Evolutionary conservation across 176 grass and related monocot species (phyloP).

Genomic region (Carex pumila): DNA sequence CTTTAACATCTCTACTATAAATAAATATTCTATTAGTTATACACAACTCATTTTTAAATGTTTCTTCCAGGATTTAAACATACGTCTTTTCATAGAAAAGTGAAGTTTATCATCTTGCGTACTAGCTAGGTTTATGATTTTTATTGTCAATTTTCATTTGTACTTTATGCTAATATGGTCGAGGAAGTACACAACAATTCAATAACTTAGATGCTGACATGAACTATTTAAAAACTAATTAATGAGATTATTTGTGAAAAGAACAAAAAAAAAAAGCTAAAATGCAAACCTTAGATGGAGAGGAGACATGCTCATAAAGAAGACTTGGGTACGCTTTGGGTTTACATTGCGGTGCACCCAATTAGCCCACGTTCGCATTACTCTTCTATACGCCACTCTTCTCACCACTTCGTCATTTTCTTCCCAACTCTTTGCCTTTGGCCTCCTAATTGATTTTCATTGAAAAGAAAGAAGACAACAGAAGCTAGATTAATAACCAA

Average conservation of each 20-base stretch:
- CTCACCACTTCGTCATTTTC: conserved; percentile 60
- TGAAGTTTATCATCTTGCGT: no score
- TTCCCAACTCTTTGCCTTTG: conserved; percentile 42
- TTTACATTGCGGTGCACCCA: conserved; percentile 74
- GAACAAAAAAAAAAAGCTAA: neutral
- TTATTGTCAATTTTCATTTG: neutral
- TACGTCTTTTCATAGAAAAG: no score
- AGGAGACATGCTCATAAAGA: conserved; percentile 95
- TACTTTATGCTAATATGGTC: neutral
- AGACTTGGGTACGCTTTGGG: conserved; percentile 69
- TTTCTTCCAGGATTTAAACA: no score
- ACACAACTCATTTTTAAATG: no score
- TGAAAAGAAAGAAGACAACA: neutral
- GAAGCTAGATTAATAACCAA: neutral
- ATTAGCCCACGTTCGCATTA: conserved; percentile 61
- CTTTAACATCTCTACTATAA: no score
- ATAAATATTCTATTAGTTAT: no score
- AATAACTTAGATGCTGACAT: neutral
- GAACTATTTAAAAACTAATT: neutral
- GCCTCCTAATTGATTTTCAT: conserved; percentile 32
- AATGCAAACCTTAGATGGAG: conserved; percentile 56
- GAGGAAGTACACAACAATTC: neutral
- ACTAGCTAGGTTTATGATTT: no score
- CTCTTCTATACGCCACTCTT: conserved; percentile 52
- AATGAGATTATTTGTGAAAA: neutral